These are phyloP conservation scores for Solanum aculeatissimum DNA, from an alignment of 305 asterid genomes.

Conservation along the genomic window DNA sequence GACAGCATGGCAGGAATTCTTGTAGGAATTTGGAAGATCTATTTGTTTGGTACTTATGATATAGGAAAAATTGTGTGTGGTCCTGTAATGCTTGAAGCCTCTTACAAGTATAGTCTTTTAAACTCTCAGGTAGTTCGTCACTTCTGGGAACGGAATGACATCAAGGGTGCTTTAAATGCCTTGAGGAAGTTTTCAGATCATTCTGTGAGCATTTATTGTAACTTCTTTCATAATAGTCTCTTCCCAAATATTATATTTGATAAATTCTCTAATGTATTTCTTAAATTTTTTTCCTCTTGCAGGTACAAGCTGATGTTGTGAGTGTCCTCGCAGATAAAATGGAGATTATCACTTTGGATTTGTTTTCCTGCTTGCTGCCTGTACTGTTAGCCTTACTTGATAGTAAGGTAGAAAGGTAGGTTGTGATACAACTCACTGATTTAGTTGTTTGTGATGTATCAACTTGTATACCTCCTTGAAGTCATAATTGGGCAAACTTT, in stretches of 20 bases:
- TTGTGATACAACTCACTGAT: background rate
- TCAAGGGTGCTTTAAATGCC: slow-evolving; percentile 87
- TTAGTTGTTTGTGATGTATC: background rate
- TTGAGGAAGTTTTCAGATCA: slow-evolving; percentile 73
- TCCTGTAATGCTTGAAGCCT: slow-evolving; percentile 6
- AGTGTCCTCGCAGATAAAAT: slow-evolving; percentile 55
- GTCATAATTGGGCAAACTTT: background rate
- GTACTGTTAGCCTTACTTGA: slow-evolving; percentile 74
- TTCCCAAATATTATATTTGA: background rate
- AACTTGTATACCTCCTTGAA: background rate
- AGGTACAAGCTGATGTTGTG: slow-evolving; percentile 65
- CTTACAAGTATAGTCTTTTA: background rate
- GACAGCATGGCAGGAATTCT: background rate
- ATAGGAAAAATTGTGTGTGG: background rate
- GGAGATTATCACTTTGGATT: slow-evolving; percentile 67
- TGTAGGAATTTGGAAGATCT: background rate
- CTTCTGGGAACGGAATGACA: slow-evolving; percentile 86
- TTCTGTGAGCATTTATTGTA: slow-evolving; percentile 52
- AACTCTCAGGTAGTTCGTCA: slow-evolving; percentile 74
- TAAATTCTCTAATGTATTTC: background rate
- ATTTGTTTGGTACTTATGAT: background rate
- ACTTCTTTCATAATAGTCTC: background rate
- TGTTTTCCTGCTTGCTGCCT: slow-evolving; percentile 86
- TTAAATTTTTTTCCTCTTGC: slow-evolving; percentile 11
- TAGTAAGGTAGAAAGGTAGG: slow-evolving; percentile 80